Evolutionary conservation across 176 grass and related monocot genomes (phyloP), one percentile per base, ranked within the genome.

Genomic region (Saccharum officinarum): DNA sequence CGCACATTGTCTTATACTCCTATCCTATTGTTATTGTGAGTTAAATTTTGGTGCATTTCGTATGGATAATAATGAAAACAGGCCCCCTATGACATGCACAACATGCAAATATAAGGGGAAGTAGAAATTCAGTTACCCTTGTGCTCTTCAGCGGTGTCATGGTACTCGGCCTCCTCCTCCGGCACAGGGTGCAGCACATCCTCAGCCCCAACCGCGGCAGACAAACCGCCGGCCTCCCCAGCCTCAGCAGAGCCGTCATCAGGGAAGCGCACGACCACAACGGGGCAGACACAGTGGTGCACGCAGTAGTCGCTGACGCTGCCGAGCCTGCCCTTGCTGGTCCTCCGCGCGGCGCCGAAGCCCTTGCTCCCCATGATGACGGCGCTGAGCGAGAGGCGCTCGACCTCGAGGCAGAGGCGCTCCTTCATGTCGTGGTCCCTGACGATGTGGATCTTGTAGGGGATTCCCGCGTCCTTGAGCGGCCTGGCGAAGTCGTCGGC

Each of bases 371-470:
- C 95, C 92, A 98, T 98, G 83, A 98, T 95, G 18, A 98, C 91
- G 20, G 95, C 91, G 65, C 95, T 95, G 41, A 98, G 91, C 6
- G 91, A 89, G 16, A 98, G 87, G 85, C 95, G 91, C 82, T 98
- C 95, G 10, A 98, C 92, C 95, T 98, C 95, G 76, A 98, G 89
- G 92, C 95, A 98, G 71, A 98, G 95, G 39, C 95, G 88, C 88
- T 98, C 95, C 75, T 98, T 98, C 95, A 98, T 98, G 85, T 95
- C 95, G 82, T 98, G 95, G 80, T 98, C 95, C 80, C 85, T 93
- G 2, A 98, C 95, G 87, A 98, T 92, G 78, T 98, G 95, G 80
- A 95, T 88, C 92, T 95, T 98, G 83, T 90, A 92, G 15, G 92
- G 95, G 87, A 98, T 92, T 23, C 81, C 87, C 0, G 89, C 92